A percentile compares a stretch with the other conserved stretches of the same genome.
These are phyloP conservation scores for Citrullus colocynthis DNA, from an alignment of 306 rosid species.

Conservation along the genomic window DNA sequence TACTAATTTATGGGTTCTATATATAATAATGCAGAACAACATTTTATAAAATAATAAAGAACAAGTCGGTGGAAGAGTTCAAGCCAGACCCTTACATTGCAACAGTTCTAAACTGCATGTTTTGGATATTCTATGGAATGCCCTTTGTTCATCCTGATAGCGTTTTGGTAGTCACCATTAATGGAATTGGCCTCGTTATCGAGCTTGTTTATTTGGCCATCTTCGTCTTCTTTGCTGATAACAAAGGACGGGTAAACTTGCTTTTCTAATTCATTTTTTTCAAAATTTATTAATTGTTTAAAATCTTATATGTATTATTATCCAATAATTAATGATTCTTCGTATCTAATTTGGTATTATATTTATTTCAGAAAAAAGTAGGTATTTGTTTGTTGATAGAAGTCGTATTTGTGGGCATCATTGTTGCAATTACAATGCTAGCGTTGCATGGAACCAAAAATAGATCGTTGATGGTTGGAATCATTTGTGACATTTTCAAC, in stretches of 20 bases:
- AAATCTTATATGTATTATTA: no score
- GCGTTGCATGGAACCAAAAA: conserved; percentile 16
- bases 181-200: no score
- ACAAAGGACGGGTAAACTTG: no score
- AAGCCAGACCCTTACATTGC: conserved; percentile 54
- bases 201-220: no score
- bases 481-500: conserved; percentile 53
- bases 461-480: conserved; percentile 57
- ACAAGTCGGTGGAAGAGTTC: conserved; percentile 45
- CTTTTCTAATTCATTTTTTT: no score
- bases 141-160: conserved; percentile 58
- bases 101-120: conserved; percentile 48
- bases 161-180: no score
- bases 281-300: no score
- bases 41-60: conserved; percentile 32
- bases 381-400: conserved; percentile 1
- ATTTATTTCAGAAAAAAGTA: conserved; percentile 32
- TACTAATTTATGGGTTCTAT: no score
- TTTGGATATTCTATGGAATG: conserved; percentile 62
- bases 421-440: conserved; percentile 25
- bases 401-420: conserved; percentile 16
- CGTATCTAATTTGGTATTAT: no score
- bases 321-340: conserved; percentile 29
- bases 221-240: no score
- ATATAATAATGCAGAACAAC: conserved; percentile 35